phyloP scores from a whole-genome alignment of 306 rosid species.

The Acacia acuminata region DNA sequence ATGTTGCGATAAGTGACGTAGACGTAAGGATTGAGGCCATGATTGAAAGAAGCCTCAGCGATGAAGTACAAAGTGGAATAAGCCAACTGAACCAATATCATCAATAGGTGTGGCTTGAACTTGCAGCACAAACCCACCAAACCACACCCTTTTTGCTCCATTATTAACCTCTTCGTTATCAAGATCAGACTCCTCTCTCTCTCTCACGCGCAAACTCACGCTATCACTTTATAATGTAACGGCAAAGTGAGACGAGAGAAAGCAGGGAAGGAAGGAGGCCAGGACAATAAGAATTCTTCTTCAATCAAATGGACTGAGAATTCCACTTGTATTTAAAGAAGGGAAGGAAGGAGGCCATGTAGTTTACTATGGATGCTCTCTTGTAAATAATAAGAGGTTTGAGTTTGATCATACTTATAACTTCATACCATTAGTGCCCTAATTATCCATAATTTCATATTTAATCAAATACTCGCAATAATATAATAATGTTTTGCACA shows the following conservation, averaged over 20 bases:
- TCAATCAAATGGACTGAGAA: too few species aligned
- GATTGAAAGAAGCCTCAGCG: slow-evolving; percentile 64
- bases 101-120: slow-evolving; percentile 56
- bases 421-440: too few species aligned
- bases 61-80: slow-evolving; percentile 53
- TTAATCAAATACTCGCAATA: background rate
- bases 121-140: slow-evolving; percentile 26
- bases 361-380: too few species aligned
- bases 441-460: too few species aligned
- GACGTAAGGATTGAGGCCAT: slow-evolving; percentile 67
- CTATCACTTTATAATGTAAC: background rate
- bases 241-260: too few species aligned
- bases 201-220: background rate
- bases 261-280: too few species aligned
- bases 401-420: too few species aligned
- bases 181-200: background rate
- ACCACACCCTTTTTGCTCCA: slow-evolving; percentile 3
- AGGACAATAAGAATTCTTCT: too few species aligned
- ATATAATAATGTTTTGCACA: background rate
- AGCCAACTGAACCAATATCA: slow-evolving; percentile 43
- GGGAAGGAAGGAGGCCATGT: too few species aligned
- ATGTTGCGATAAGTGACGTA: slow-evolving; percentile 58
- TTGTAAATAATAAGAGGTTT: too few species aligned
- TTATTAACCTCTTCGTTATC: background rate
- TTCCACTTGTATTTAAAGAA: too few species aligned